A percentile compares a stretch with the other conserved stretches of the same genome.
Conservation (phyloP, 2,329 filamentous ascomycete genomes). For the Xylaria sp. region DNA sequence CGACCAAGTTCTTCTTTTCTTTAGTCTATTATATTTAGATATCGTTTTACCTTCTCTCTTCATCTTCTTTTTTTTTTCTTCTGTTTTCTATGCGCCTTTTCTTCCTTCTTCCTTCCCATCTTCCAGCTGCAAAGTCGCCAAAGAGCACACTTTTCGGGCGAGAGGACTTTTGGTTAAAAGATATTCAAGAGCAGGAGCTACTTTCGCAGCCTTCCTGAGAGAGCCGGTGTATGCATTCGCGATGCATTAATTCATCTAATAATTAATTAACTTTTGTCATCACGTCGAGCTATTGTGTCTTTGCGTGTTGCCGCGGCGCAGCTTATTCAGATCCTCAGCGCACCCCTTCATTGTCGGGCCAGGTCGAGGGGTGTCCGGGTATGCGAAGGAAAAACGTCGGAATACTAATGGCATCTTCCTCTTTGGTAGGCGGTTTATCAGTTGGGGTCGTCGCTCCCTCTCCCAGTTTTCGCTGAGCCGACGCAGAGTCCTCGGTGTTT, state of each 20-base stretch:
- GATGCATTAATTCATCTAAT: background rate
- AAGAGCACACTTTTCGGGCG: background rate
- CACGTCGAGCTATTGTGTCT: background rate
- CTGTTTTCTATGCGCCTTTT: background rate
- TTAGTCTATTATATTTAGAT: too few relatives aligned
- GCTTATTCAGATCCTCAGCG: background rate
- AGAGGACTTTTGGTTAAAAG: background rate
- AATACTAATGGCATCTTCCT: background rate
- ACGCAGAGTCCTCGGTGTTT: too few relatives aligned
- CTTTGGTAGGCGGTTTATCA: too few relatives aligned
- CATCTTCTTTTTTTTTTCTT: background rate
- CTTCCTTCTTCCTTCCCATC: background rate
- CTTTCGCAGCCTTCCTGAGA: background rate
- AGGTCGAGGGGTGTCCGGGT: slow-evolving; percentile 25
- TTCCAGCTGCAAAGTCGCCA: background rate
- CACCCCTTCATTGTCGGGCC: background rate
- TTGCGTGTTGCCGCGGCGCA: background rate
- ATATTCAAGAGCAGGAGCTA: background rate
- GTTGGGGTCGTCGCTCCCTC: background rate
- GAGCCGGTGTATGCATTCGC: background rate
- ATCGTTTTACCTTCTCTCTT: background rate
- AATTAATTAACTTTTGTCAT: background rate
- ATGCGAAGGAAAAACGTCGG: slow-evolving; percentile 23
- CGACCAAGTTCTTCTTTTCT: background rate
- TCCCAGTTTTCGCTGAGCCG: too few relatives aligned